Evolutionary conservation across 2,329 filamentous ascomycete species (phyloP), one percentile per base, ranked within the genome.

Genomic region (Colletotrichum eremochloae): DNA sequence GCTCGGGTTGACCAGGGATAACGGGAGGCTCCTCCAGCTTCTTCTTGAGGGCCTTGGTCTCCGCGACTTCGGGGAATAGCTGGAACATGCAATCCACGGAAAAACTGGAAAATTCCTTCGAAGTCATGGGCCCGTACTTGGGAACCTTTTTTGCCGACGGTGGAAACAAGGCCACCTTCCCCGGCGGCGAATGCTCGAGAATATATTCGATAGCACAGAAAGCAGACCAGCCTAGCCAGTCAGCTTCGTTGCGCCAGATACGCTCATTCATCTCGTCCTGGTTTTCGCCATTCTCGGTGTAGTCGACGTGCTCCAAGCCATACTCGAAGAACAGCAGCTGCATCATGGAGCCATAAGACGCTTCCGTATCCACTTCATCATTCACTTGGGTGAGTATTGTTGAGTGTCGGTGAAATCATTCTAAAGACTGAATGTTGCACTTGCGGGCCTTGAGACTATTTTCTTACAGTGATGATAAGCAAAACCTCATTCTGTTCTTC

Each of bases 91-190:
- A 60, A 0, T 36, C 44, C n/a, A 3, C 29, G 64, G 48, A 48
- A 33, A 67, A 60, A 0, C 8, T 1, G 5, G 4, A 4, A 44
- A 67, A 67, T 14, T 67, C 53, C 0, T 3, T 8, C 1, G 42
- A 3, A 11, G 55, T 67, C 3, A 67, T 52, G 44, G 64, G 44
- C 5, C 55, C 64, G 6, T 60, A 67, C 18, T 67, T 29, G 46
- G 65, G 56, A 5, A 24, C 24, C 7, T 12, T 12, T 6, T 50
- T 58, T 14, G 36, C 18, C 1, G 46, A 53, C 36, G 64, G 46
- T 8, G 29, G 48, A 24, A 48, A 24, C 8, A 60, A 3, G 2
- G 57, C 24, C 5, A 67, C 31, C n/a, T 62, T 67, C 3, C 44
- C 57, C 11, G 36, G 57, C 1, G 57, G 46, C 14, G 29, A 24